Conservation (phyloP, 306 rosid genomes). For the Benincasa hispida region DNA sequence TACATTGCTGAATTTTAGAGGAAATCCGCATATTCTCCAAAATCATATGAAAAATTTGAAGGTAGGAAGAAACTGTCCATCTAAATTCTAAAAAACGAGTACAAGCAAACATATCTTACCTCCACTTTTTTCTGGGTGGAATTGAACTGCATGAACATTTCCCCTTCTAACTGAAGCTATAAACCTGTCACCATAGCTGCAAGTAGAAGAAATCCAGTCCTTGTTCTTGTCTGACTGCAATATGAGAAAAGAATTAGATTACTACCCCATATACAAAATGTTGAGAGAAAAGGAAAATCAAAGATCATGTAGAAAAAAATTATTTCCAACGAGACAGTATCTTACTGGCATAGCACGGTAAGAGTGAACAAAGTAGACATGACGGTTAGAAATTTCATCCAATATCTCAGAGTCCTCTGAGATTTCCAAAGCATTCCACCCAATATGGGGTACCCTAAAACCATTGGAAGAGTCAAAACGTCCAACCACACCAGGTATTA, state of each 20-base stretch:
- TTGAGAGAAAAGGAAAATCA: background rate
- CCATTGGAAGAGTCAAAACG: conserved; percentile 87
- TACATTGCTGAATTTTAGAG: background rate
- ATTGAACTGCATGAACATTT: conserved; percentile 92
- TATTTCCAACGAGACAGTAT: background rate
- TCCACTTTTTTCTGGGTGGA: conserved; percentile 98
- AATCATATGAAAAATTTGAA: background rate
- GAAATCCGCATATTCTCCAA: background rate
- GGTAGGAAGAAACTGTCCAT: background rate
- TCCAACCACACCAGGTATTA: conserved; percentile 87
- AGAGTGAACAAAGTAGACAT: conserved; percentile 91
- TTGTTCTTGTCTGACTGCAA: conserved; percentile 73
- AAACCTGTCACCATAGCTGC: conserved; percentile 79
- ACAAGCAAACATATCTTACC: conserved; percentile 40
- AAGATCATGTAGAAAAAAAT: background rate
- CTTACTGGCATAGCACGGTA: conserved; percentile 84
- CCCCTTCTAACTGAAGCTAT: conserved; percentile 85
- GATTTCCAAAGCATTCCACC: conserved; percentile 87
- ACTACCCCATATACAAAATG: background rate
- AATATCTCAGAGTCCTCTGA: conserved; percentile 53
- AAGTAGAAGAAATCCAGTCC: conserved; percentile 87
- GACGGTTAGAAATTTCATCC: conserved; percentile 69
- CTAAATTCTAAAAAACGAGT: background rate
- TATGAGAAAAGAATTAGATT: conserved; percentile 3
- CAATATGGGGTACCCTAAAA: conserved; percentile 87